Evolutionary conservation across 768 basidiomycete genomes (phyloP).

Genomic region (Suillus brevipes): DNA sequence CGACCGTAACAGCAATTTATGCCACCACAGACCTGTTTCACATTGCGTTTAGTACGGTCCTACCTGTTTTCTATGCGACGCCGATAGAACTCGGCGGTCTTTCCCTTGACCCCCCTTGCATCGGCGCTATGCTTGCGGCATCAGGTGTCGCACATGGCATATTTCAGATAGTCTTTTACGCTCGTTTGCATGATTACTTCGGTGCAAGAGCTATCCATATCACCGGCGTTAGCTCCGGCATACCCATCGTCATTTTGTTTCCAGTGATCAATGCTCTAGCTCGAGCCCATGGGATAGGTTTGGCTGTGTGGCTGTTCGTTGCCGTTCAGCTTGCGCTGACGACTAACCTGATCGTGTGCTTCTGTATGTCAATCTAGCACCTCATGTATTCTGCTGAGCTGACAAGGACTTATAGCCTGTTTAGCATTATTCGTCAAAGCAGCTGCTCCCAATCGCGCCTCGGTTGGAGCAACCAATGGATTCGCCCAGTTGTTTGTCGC

Average conservation of each 20-base stretch:
- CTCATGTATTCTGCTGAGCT: neutral
- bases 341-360: constrained; percentile 30
- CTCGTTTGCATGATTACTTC: constrained; percentile 50
- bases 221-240: constrained; percentile 27
- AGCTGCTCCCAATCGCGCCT: constrained; percentile 8
- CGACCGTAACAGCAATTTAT: constrained; percentile 62
- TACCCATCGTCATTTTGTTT: constrained; percentile 33
- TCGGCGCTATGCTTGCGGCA: constrained; percentile 28
- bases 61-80: constrained; percentile 34
- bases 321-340: constrained; percentile 26
- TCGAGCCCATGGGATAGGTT: constrained; percentile 19
- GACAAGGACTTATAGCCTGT: neutral
- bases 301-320: constrained; percentile 31
- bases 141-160: constrained; percentile 36
- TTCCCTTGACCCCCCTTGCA: constrained; percentile 26
- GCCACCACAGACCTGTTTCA: constrained; percentile 60
- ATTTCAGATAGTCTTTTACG: constrained; percentile 64
- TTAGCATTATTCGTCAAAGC: neutral
- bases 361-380: constrained; percentile 22
- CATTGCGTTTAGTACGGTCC: constrained; percentile 54
- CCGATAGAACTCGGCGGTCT: constrained; percentile 33
- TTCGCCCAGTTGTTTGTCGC: neutral
- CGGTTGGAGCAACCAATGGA: neutral
- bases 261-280: constrained; percentile 32
- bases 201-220: constrained; percentile 46